Evolutionary conservation across 208 protist species (phyloP), one percentile per base, ranked within the genome.

Genomic region (Leishmania mexicana): DNA sequence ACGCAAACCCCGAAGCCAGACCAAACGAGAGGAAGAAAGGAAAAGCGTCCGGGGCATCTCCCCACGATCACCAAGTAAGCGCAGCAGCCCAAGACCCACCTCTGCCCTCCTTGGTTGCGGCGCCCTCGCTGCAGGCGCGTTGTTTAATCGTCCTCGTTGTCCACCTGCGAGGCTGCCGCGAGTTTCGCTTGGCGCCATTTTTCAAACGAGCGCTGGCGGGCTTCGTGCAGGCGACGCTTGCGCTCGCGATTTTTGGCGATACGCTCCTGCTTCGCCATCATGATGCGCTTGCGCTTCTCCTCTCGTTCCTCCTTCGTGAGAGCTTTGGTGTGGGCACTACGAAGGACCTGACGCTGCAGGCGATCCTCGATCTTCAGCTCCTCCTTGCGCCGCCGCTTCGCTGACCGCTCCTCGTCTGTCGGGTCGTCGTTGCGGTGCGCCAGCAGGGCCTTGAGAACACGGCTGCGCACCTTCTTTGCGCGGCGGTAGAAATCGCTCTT

Each of bases 251-350:
- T 97, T 85, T 95, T 94, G 53, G 91, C 92, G 81, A 97, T 96
- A 76, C 95, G 93, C 71, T 95, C 89, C 80, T 97, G 93, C 84
- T 97, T 97, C 31, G 95, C 95, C 64, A 91, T 78, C 81, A 95
- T 83, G 38, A 96, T 92, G 74, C 79, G 85, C 83, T 93, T 92
- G 38, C 95, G 90, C 81, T 93, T 94, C 83, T 95, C 92, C 75
- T 96, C 90, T 17, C 88, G 88, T 79, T 97, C 95, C 83, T 96
- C 95, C 78, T 96, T 95, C 24, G 93, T 95, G 28, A 97, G 92
- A 1, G 80, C 60, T 64, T 83, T 88, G 54, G 31, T 87, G 76
- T 49, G 71, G 62, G 81, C 75, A 31, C 75, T 83, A 54, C 92
- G 92, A 74, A 97, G 80, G 47, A 90, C 83, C 82, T 95, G 90